These are phyloP conservation scores for Candida hungchunana DNA, from an alignment of 805 yeast genomes.

Conservation along the genomic window DNA sequence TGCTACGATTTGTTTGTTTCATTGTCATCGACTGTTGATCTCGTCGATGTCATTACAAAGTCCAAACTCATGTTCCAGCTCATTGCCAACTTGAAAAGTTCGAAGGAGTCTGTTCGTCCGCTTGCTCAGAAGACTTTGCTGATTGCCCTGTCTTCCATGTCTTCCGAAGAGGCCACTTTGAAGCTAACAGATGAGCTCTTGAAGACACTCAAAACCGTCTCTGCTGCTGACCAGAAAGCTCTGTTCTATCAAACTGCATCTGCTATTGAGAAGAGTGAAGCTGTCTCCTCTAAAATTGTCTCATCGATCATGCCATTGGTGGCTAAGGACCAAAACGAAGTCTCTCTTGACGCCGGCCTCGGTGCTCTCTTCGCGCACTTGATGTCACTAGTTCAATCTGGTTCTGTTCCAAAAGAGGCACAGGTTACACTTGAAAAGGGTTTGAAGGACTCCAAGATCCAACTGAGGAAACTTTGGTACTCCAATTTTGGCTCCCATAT, in stretches of 20 bases:
- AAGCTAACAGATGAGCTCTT: slow-evolving; percentile 49
- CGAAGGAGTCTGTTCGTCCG: slow-evolving; percentile 60
- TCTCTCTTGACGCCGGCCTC: slow-evolving; percentile 46
- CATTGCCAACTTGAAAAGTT: slow-evolving; percentile 56
- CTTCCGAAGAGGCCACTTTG: slow-evolving; percentile 27
- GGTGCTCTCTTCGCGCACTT: slow-evolving; percentile 46
- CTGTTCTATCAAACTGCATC: slow-evolving; percentile 44
- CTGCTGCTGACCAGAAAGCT: slow-evolving; percentile 63
- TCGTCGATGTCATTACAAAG: slow-evolving; percentile 36
- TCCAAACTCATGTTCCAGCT: slow-evolving; percentile 50
- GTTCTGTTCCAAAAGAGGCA: slow-evolving; percentile 10
- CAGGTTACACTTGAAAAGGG: slow-evolving; percentile 40
- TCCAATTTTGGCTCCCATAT: slow-evolving; percentile 40
- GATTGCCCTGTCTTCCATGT: slow-evolving; percentile 33
- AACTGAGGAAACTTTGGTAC: slow-evolving; percentile 67
- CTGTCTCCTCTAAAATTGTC: slow-evolving; percentile 37
- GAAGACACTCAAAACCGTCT: slow-evolving; percentile 52
- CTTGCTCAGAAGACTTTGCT: slow-evolving; percentile 19
- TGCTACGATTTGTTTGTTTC: slow-evolving; percentile 45
- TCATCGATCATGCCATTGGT: slow-evolving; percentile 46
- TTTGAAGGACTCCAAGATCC: slow-evolving; percentile 57
- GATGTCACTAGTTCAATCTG: slow-evolving; percentile 26
- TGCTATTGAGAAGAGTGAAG: slow-evolving; percentile 26
- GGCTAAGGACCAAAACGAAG: slow-evolving; percentile 74
- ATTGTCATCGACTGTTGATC: slow-evolving; percentile 33